Percentiles rank a stretch among this genome's conserved stretches.
Conservation (phyloP, 306 rosid species). For the Quercus alba region DNA sequence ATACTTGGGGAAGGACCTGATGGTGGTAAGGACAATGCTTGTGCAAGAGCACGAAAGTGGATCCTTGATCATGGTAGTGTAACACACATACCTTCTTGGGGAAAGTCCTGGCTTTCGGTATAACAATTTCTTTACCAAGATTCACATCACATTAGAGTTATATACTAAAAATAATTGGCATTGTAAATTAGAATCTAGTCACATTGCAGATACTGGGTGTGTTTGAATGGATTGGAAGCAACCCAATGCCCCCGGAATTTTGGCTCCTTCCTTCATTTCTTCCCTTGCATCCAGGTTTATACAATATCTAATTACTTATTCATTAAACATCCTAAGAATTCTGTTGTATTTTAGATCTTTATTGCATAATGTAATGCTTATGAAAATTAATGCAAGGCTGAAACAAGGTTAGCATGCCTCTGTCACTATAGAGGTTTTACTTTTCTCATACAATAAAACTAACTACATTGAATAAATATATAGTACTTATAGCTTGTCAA, state of each 20-base stretch:
- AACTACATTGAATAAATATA: too few species aligned
- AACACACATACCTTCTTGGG: conserved; percentile 15
- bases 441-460: not conserved
- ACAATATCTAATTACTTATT: not conserved
- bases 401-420: not conserved
- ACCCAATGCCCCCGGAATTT: conserved; percentile 20
- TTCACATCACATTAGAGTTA: not conserved
- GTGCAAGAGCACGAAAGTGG: conserved; percentile 2
- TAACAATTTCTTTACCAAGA: not conserved
- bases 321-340: not conserved
- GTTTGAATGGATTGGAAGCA: conserved; percentile 15
- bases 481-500: not conserved
- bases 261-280: conserved; percentile 18
- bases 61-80: conserved; percentile 18
- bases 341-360: not conserved
- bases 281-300: conserved; percentile 7
- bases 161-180: too few species aligned
- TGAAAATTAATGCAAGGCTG: not conserved
- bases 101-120: conserved; percentile 17
- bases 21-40: not conserved
- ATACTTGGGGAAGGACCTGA: conserved; percentile 6
- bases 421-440: not conserved
- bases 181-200: too few species aligned
- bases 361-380: not conserved
- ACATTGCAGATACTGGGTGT: conserved; percentile 18